Evolutionary conservation across 441 rosid species (phyloP).

Genomic region (Pelargonium myrrhifolium): DNA sequence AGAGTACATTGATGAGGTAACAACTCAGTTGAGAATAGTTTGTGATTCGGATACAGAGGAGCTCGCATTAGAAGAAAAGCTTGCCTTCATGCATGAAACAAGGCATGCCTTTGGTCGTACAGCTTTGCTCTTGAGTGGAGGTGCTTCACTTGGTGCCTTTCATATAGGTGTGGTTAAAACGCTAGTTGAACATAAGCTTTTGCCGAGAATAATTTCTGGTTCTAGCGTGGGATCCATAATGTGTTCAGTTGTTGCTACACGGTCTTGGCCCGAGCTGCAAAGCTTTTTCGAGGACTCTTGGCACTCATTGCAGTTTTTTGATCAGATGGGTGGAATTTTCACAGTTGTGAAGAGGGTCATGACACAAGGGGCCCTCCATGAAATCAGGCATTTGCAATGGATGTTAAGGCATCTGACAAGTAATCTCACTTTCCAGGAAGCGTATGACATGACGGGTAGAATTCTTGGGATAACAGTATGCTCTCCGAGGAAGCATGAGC

Average conservation of each 20-base stretch:
- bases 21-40: conserved; percentile 80
- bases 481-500: conserved; percentile 94
- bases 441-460: conserved; percentile 89
- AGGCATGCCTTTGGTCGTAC: conserved; percentile 94
- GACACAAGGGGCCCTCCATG: conserved; percentile 85
- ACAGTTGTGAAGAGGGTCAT: conserved; percentile 68
- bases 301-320: conserved; percentile 74
- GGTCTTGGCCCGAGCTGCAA: conserved; percentile 95
- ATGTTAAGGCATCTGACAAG: conserved; percentile 76
- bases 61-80: conserved; percentile 82
- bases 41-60: conserved; percentile 77
- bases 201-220: conserved; percentile 86
- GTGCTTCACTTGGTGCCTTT: conserved; percentile 92
- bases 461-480: conserved; percentile 89
- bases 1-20: conserved; percentile 83
- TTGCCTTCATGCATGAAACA: conserved; percentile 86
- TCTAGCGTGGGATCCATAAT: conserved; percentile 90
- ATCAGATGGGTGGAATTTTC: conserved; percentile 80
- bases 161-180: conserved; percentile 83
- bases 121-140: conserved; percentile 91
- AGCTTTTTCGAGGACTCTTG: conserved; percentile 72
- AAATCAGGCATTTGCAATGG: conserved; percentile 75
- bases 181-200: conserved; percentile 71
- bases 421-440: conserved; percentile 94
- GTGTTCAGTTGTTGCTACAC: conserved; percentile 70